Evolutionary conservation across 495 filamentous ascomycete species (phyloP).

Genomic region (Copromyces sp.): DNA sequence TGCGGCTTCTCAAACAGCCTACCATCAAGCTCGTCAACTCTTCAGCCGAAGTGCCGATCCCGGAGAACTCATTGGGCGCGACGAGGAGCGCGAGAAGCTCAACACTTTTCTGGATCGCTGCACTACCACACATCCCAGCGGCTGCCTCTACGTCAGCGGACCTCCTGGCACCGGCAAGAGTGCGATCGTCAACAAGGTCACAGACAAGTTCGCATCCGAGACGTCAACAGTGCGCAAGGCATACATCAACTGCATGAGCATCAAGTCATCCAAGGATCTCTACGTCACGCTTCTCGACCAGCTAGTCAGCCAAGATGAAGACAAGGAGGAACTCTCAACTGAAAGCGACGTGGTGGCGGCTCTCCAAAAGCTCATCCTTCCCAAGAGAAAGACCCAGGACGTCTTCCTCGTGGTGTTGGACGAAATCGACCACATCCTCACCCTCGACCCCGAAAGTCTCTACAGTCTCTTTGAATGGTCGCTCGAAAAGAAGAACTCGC

Average conservation of each 20-base stretch:
- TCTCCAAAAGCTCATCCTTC: constrained; percentile 53
- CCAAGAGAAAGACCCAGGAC: constrained; percentile 44
- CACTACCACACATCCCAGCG: constrained; percentile 48
- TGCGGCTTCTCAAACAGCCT: constrained; percentile 55
- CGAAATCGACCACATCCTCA: constrained; percentile 90
- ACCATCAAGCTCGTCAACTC: constrained; percentile 75
- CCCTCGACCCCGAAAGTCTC: constrained; percentile 71
- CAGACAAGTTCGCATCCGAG: constrained; percentile 43
- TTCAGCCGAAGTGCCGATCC: constrained; percentile 74
- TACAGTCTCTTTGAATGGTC: constrained; percentile 94
- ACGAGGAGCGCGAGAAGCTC: constrained; percentile 65
- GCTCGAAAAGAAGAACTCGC: constrained; percentile 56
- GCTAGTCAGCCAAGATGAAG: constrained; percentile 25
- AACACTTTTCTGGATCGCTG: constrained; percentile 56
- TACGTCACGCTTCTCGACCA: constrained; percentile 61
- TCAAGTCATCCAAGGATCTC: constrained; percentile 73
- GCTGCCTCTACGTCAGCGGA: constrained; percentile 92
- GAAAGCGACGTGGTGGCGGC: constrained; percentile 47
- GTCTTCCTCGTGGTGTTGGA: constrained; percentile 77
- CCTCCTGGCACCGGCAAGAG: constrained; percentile 96
- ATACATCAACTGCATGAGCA: constrained; percentile 93
- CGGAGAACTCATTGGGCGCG: constrained; percentile 69
- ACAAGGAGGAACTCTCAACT: constrained; percentile 7
- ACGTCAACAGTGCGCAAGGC: constrained; percentile 47
- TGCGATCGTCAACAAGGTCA: constrained; percentile 76